Evolutionary conservation across 345 rosid species (phyloP), one percentile per base, ranked within the genome.

Genomic region (Eucalyptus sp.): DNA sequence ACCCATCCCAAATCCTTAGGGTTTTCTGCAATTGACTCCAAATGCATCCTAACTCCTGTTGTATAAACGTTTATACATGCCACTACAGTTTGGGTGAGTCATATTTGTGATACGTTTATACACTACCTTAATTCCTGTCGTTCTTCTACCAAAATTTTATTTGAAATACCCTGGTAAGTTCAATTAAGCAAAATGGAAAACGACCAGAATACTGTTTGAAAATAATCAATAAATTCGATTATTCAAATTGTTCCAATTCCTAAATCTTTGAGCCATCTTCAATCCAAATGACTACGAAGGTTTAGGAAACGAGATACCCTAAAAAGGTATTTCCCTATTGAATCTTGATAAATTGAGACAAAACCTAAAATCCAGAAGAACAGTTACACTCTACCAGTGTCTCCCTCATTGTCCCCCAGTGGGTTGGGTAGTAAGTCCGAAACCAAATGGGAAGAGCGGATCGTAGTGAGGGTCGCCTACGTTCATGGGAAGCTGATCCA

Each of bases 401-500:
- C 83, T 66, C 24, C 50, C 44, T 87, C 43, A 49, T 3, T 49
- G 20, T 16, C 6, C 50, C 43, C 50, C 89, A 8, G 81, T 58
- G 25, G 92, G 88, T 62, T 87, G 79, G 17, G 98, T 95, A 50
- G 94, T 92, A 60, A 96, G 94, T 27, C 99, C 99, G 89, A 90
- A 96, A 18, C 96, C 99, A 29, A 94, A 96, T 49, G 98, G 95
- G 91, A 94, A 96, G 43, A 96, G 93, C 2, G 99, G 99, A 87
- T 97, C 98, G 86, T 96, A 97, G 83, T 94, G 90, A 24, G 49
- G 56, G 58, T 97, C 97, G 4, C 99, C 98, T 87, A 96, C 93
- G 81, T 95, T 95, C 99, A 97, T 96, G 8, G 98, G 99, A 49
- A 97, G 91, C 91, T 97, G 99, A 66, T 95, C 95, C 33, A 94